Conservation (phyloP, 176 grass and related monocot genomes). For the Eleusine coracana region DNA sequence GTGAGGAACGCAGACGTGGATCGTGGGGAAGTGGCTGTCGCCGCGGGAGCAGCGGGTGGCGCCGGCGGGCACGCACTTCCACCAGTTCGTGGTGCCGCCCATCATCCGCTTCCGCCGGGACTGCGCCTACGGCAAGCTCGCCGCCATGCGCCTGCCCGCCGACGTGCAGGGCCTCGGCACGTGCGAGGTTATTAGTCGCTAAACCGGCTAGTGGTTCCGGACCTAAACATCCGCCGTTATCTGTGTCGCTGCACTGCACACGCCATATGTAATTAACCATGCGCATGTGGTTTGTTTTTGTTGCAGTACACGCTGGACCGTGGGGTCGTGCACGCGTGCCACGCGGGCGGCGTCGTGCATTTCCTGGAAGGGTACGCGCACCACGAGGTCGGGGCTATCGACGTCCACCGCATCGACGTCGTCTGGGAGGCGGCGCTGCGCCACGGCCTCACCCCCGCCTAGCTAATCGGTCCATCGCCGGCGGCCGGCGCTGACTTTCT, state of each 20-base stretch:
- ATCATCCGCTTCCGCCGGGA: slow-evolving; percentile 57
- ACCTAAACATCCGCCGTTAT: background rate
- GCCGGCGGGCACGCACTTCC: slow-evolving; percentile 64
- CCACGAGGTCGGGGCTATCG: slow-evolving; percentile 66
- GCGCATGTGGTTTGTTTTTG: background rate
- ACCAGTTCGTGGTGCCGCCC: slow-evolving; percentile 74
- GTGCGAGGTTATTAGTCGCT: slow-evolving; percentile 51
- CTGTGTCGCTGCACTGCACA: background rate
- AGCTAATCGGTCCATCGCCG: background rate
- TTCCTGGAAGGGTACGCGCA: slow-evolving; percentile 58
- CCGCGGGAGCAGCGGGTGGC: slow-evolving; percentile 55
- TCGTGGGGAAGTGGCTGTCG: slow-evolving; percentile 73
- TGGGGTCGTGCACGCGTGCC: slow-evolving; percentile 67
- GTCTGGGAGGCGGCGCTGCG: slow-evolving; percentile 63
- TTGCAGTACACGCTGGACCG: slow-evolving; percentile 58
- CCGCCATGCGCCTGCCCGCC: slow-evolving; percentile 58
- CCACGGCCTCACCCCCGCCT: slow-evolving; percentile 57
- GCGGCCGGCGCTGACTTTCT: background rate
- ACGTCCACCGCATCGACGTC: slow-evolving; percentile 63
- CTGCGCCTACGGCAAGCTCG: slow-evolving; percentile 65
- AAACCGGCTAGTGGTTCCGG: background rate
- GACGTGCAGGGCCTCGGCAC: slow-evolving; percentile 59
- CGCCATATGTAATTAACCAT: background rate
- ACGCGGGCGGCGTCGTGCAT: slow-evolving; percentile 68
- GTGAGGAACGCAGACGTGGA: slow-evolving; percentile 61